Evolutionary conservation across 2,329 filamentous ascomycete genomes (phyloP), one percentile per base, ranked within the genome.

Genomic region (Hymenotorrendiella dingleyae): DNA sequence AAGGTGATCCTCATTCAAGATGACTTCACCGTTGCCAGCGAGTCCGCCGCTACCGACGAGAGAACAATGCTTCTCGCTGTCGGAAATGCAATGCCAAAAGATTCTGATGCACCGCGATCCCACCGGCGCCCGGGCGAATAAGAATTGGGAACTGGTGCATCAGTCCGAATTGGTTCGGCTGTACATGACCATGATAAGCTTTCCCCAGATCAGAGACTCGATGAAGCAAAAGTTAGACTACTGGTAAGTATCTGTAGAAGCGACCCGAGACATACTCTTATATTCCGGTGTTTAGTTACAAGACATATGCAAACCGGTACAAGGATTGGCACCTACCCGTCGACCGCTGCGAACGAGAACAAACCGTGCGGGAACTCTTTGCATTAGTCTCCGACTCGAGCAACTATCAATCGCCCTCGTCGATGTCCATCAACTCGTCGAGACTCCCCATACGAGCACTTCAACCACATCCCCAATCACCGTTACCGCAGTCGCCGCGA

Each of bases 151-250:
- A 32, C 10, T 40, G 17, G 27, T 38, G 8, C 47, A 57, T 36
- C 54, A 57, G 33, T 34, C 43, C 9, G 49, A 57, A 27, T 46
- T 57, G n/a, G 47, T 57, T 8, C 49, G 54, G 8, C 48, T 53
- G 17, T 57, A 57, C 33, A 57, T 57, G 54, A 52, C 47, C 16
- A 50, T 53, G 45, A 41, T 49, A 36, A 55, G 53, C 38, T 57
- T 57, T 37, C 46, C 47, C 1, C 48, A 54, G 32, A 54, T 57
- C 26, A 42, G 50, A 40, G 36, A 53, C 14, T 40, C 44, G n/a
- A 57, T 55, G 51, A 52, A 45, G 42, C 26, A 49, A 14, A 51
- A 45, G 29, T 34, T 55, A 23, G 54, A 53, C 24, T 54, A 53
- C 42, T 54, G 52, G 50, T 56, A 43, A 43, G 52, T 51, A n/a